Conservation (phyloP, 1,284 basidiomycete species). For the Ustilago bromivora region DNA sequence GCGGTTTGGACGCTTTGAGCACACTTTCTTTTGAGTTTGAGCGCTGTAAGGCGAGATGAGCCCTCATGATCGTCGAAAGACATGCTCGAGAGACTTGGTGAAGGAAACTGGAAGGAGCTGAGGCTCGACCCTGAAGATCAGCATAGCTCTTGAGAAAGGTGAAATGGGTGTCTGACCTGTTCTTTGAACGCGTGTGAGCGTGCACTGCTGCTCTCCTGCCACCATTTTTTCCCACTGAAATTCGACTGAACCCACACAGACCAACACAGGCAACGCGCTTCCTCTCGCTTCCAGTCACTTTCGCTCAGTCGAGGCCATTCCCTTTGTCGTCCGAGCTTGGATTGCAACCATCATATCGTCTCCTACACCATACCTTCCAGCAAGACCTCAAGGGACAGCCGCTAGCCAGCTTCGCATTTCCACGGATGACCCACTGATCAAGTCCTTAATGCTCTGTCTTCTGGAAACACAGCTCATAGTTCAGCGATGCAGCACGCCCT, state of each 20-base stretch:
- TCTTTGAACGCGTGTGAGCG: constrained; percentile 21
- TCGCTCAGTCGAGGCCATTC: background rate
- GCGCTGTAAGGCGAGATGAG: no score
- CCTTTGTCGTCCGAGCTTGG: background rate
- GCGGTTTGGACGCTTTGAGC: background rate
- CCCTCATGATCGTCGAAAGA: background rate
- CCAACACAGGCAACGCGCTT: constrained; percentile 24
- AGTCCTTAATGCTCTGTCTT: background rate
- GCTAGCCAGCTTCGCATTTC: background rate
- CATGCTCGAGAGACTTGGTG: background rate
- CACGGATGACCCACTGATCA: background rate
- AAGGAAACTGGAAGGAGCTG: background rate
- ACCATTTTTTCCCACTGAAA: constrained; percentile 1
- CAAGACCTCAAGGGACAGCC: background rate
- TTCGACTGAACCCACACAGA: constrained; percentile 15
- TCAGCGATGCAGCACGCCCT: background rate
- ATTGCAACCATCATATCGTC: background rate
- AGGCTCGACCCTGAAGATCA: background rate
- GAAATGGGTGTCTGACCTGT: background rate
- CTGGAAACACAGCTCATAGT: background rate
- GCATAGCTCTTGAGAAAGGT: background rate
- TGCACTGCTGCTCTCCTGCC: constrained; percentile 21
- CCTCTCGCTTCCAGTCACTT: constrained; percentile 2
- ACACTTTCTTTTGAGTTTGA: background rate
- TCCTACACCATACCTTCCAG: background rate